Evolutionary conservation across 1,284 basidiomycete species (phyloP).

Genomic region (Malassezia nana): DNA sequence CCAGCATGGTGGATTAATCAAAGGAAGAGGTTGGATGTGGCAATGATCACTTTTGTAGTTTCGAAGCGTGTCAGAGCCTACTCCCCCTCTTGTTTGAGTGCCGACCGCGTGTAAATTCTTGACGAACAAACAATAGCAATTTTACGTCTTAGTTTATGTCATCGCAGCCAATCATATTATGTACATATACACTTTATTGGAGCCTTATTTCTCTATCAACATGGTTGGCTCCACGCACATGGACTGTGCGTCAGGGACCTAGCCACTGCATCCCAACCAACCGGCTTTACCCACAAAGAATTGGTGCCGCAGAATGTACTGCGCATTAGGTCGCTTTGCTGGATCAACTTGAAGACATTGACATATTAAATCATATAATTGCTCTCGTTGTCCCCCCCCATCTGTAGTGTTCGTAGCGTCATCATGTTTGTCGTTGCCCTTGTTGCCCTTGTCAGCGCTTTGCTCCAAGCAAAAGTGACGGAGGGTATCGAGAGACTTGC

Average conservation of each 20-base stretch:
- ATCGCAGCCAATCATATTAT: background rate
- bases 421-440: background rate
- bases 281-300: constrained; percentile 62
- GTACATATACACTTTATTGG: background rate
- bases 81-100: background rate
- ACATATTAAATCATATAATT: constrained; percentile 67
- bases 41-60: background rate
- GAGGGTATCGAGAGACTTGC: constrained; percentile 33
- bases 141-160: background rate
- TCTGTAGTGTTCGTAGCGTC: constrained; percentile 50
- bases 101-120: background rate
- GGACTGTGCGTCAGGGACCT: background rate
- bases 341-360: constrained; percentile 65
- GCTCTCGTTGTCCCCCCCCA: constrained; percentile 67
- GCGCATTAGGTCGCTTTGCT: constrained; percentile 59
- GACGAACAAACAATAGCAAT: background rate
- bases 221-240: background rate
- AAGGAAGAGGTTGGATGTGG: background rate
- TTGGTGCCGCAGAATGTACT: constrained; percentile 63
- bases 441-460: background rate
- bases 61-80: background rate
- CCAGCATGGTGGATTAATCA: background rate
- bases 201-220: background rate
- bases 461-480: constrained; percentile 23
- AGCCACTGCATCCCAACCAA: constrained; percentile 37